Conservation (phyloP, 176 grass and related monocot species). For the Eleusine indica region DNA sequence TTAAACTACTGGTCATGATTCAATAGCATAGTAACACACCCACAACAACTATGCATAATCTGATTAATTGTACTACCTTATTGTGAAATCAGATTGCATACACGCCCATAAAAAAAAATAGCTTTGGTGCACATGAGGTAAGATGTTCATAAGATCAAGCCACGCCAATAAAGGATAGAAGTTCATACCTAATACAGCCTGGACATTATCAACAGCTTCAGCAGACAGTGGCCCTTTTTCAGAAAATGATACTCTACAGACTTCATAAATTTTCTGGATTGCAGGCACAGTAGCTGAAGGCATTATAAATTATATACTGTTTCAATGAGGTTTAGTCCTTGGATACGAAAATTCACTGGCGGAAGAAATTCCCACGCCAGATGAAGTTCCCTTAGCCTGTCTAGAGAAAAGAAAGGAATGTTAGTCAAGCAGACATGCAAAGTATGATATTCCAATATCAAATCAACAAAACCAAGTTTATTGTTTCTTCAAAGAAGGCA, state of each 20-base stretch:
- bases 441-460: background rate
- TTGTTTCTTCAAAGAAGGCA: background rate
- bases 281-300: constrained; percentile 44
- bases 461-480: background rate
- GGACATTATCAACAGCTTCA: constrained; percentile 58
- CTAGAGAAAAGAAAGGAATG: constrained; percentile 22
- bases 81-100: background rate
- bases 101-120: background rate
- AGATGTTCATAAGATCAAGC: background rate
- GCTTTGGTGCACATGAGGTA: background rate
- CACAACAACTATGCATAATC: background rate
- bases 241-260: constrained; percentile 59
- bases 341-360: background rate
- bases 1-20: background rate
- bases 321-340: background rate
- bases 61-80: background rate
- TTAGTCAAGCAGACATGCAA: background rate
- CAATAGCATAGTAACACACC: background rate
- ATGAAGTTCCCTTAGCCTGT: constrained; percentile 25
- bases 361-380: background rate
- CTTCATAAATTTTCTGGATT: constrained; percentile 72
- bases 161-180: background rate
- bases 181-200: constrained; percentile 51
- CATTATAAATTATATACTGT: constrained; percentile 40
- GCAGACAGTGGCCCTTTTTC: constrained; percentile 54